These are phyloP conservation scores for Colletotrichum musae DNA, from an alignment of 2,329 filamentous ascomycete genomes.

Conservation along the genomic window DNA sequence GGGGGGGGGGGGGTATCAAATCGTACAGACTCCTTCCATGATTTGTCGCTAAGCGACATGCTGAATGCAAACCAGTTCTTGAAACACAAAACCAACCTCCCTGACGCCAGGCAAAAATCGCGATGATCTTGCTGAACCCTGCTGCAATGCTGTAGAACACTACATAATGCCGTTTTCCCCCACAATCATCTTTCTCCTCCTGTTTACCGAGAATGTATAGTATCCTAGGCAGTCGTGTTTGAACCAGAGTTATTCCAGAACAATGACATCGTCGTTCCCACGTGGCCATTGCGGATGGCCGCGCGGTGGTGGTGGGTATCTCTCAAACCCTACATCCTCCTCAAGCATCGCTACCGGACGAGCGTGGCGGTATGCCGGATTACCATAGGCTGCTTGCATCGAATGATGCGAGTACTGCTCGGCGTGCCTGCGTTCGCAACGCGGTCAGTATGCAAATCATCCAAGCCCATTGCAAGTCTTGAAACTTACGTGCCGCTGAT, in stretches of 20 bases:
- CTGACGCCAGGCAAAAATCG: neutral
- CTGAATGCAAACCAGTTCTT: neutral
- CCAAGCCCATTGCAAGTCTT: too few species aligned
- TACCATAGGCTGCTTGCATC: conserved; percentile 35
- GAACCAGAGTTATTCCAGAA: conserved; percentile 47
- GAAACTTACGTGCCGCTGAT: conserved; percentile 30
- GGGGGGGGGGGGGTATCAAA: neutral
- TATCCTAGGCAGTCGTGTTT: neutral
- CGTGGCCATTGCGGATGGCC: conserved; percentile 43
- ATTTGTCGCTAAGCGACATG: neutral
- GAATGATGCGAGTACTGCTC: conserved; percentile 40
- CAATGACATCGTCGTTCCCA: conserved; percentile 49
- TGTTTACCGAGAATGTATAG: neutral
- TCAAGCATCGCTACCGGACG: neutral
- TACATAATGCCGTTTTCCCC: neutral
- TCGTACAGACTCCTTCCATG: neutral
- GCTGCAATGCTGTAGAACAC: neutral
- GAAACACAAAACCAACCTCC: neutral
- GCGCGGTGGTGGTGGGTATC: conserved; percentile 39
- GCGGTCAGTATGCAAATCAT: conserved; percentile 1
- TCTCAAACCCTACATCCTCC: conserved; percentile 18
- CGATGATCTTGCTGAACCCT: neutral
- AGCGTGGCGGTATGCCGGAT: conserved; percentile 28
- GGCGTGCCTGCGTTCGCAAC: neutral
- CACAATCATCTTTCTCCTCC: neutral